Evolutionary conservation across 108 stramenopile species (phyloP), one percentile per base, ranked within the genome.

Genomic region (Aurantiochytrium sp.): DNA sequence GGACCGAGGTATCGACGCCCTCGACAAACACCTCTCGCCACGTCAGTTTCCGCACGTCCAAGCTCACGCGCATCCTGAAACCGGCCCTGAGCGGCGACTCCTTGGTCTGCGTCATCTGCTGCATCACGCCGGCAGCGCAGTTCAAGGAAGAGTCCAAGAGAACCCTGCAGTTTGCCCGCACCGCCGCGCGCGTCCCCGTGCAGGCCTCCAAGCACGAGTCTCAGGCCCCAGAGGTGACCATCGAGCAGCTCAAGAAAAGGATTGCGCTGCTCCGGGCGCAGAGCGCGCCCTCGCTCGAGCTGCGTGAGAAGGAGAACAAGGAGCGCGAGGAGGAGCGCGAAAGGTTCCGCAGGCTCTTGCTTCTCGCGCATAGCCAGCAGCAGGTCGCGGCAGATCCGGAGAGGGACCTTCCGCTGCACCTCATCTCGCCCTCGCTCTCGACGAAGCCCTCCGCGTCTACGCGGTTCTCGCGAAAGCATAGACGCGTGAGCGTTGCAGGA

Each of bases 91-190:
- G 73, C 45, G 73, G 73, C 50, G 73, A 81, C 42, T 41, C 73
- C 45, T 30, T 81, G 21, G 73, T 81, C 6, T 81, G 42, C n/a
- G 45, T 81, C 36, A 81, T 48, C 32, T 81, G 73, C 45, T 81
- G 73, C 73, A 81, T 81, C 2, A 81, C 73, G 19, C 73, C 73
- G 24, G 39, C 45, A 12, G 6, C 27, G 39, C 73, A 21, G 15
- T 81, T 81, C 45, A 48, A 48, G 3, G 73, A 81, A 24, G 73
- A 81, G 73, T 81, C 73, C 8, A 41, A 48, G 24, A 12, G 73
- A 41, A 81, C 73, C 27, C 3, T 81, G 21, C 73, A 81, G 12
- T 81, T 81, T 81, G 73, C 73, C 6, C 73, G 73, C 12, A 81
- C 73, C 19, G 73, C 73, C 6, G 45, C 42, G 32, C 39, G 45